Evolutionary conservation across 305 asterid species (phyloP).

Genomic region (Solanum chacoense): DNA sequence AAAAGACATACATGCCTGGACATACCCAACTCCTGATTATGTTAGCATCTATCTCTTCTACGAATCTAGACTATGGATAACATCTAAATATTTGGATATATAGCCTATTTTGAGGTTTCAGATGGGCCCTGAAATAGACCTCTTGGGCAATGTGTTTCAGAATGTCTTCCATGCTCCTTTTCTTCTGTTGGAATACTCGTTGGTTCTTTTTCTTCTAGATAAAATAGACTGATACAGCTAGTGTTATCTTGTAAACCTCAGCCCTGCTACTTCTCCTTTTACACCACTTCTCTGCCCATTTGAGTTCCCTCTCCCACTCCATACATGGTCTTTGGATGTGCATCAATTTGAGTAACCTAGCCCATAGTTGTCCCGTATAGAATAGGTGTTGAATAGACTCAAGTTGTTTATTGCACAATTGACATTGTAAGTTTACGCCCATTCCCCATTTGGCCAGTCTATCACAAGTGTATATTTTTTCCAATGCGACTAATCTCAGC

Average conservation of each 20-base stretch:
- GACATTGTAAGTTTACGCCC: background rate
- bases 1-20: background rate
- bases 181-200: background rate
- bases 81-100: background rate
- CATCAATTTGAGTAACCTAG: background rate
- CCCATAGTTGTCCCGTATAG: background rate
- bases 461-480: background rate
- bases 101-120: background rate
- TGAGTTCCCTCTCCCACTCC: background rate
- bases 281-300: background rate
- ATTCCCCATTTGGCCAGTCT: background rate
- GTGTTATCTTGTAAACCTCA: background rate
- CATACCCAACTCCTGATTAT: background rate
- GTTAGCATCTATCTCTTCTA: background rate
- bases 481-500: background rate
- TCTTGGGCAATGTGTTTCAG: background rate
- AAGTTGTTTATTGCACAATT: fast-evolving
- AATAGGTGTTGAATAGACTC: background rate
- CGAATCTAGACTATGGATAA: background rate
- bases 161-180: background rate
- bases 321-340: background rate
- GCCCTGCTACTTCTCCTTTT: background rate
- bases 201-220: background rate
- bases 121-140: too few species aligned
- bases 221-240: background rate